Evolutionary conservation across 2,329 filamentous ascomycete species (phyloP).

Genomic region (Diaporthe velutina): DNA sequence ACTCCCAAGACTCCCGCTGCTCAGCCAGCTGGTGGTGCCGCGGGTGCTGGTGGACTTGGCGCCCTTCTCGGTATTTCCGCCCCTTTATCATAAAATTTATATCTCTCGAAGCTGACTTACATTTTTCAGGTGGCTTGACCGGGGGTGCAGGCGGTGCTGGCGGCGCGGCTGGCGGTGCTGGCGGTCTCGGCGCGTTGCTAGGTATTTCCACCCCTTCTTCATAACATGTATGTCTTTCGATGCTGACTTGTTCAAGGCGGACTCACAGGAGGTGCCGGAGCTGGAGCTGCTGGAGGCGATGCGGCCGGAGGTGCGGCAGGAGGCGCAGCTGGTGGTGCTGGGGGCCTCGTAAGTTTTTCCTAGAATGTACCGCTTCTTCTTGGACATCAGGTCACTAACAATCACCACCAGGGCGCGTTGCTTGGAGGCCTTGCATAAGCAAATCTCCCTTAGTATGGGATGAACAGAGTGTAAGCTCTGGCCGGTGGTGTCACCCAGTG

Average conservation of each 20-base stretch:
- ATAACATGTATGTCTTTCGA: too few relatives aligned
- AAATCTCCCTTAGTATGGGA: background rate
- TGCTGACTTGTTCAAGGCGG: too few relatives aligned
- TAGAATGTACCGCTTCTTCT: too few relatives aligned
- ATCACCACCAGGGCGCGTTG: background rate
- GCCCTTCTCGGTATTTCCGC: conserved; percentile 3
- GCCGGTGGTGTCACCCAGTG: background rate
- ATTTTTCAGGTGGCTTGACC: background rate
- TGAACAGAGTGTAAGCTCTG: background rate
- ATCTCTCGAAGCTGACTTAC: too few relatives aligned
- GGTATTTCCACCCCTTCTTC: too few relatives aligned
- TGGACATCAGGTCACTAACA: too few relatives aligned
- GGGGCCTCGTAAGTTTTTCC: conserved; percentile 1
- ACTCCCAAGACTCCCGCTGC: background rate
- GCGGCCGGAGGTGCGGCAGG: background rate
- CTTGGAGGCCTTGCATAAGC: conserved; percentile 5
- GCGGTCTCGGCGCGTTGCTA: background rate
- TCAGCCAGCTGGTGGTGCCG: background rate
- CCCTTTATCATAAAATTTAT: too few relatives aligned
- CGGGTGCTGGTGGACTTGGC: conserved; percentile 1
- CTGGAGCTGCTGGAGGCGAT: background rate
- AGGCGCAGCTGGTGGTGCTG: background rate
- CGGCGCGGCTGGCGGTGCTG: background rate
- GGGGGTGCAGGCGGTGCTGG: conserved; percentile 4
- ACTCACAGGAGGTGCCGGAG: background rate